Conservation (phyloP, 495 filamentous ascomycete species). For the Aspergillus kassunensis region DNA sequence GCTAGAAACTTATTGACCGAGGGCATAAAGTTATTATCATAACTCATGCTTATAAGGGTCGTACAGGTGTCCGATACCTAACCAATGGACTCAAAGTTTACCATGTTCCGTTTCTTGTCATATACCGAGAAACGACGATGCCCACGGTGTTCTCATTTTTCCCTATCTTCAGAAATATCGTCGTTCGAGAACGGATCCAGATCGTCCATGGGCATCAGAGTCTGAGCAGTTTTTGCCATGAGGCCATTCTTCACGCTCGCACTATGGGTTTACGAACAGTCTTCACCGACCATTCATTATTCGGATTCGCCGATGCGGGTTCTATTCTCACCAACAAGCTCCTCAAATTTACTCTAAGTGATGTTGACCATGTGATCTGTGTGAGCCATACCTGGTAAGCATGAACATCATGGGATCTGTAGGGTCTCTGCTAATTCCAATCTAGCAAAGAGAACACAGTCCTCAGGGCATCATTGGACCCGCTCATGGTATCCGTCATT, state of each 20-base stretch:
- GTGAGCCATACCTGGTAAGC: conserved; percentile 95
- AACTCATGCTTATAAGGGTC: conserved; percentile 90
- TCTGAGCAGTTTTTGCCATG: conserved; percentile 86
- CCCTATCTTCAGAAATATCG: conserved; percentile 91
- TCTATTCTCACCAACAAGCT: conserved; percentile 97
- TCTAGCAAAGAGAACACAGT: conserved; percentile 96
- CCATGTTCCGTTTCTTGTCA: conserved; percentile 91
- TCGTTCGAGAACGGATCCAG: conserved; percentile 88
- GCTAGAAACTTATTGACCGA: conserved; percentile 83
- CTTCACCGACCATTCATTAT: conserved; percentile 96
- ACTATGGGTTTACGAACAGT: conserved; percentile 96
- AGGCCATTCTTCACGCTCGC: conserved; percentile 89
- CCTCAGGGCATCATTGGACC: conserved; percentile 88
- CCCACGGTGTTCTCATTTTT: conserved; percentile 99
- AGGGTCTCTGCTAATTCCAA: conserved; percentile 3
- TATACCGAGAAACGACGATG: conserved; percentile 92
- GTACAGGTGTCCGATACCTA: conserved; percentile 91
- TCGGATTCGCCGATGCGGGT: conserved; percentile 93
- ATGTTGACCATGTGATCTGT: conserved; percentile 97
- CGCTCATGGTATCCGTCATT: conserved; percentile 94
- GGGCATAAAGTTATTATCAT: conserved; percentile 98
- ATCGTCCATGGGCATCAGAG: conserved; percentile 97
- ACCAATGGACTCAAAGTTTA: conserved; percentile 98
- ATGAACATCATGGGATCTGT: not conserved
- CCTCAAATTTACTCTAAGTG: conserved; percentile 91